These are phyloP conservation scores for Pythium aristosporum DNA, from an alignment of 352 stramenopile genomes.

Conservation along the genomic window DNA sequence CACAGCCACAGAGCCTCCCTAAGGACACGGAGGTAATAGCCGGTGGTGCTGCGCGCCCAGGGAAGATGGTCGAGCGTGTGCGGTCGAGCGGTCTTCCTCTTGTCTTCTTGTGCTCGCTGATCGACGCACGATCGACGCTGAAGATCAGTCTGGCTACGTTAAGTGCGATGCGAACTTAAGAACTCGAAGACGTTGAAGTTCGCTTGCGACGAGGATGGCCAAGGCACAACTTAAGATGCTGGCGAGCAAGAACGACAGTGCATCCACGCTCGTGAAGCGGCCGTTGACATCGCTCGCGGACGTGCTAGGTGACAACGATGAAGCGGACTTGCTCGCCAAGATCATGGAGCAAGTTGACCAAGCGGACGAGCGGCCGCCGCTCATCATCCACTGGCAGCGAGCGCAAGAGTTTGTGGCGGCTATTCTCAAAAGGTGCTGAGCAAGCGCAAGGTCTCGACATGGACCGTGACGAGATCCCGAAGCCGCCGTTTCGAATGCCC, in stretches of 20 bases:
- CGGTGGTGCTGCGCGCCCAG: too few relatives aligned
- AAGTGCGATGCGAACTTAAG: neutral
- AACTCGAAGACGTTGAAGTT: neutral
- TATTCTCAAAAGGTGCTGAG: neutral
- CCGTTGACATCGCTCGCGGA: neutral
- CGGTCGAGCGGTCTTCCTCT: too few relatives aligned
- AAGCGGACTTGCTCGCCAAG: neutral
- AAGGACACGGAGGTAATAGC: neutral
- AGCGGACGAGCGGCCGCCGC: neutral
- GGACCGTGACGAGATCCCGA: neutral
- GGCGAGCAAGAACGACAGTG: neutral
- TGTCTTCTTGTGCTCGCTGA: neutral
- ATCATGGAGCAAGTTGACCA: neutral
- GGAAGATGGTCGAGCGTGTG: neutral
- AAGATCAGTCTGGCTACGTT: neutral
- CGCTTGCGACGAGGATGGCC: neutral
- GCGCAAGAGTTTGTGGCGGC: slow-evolving; percentile 2
- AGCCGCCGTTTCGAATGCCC: neutral
- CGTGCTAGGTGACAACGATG: slow-evolving; percentile 1
- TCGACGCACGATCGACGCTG: neutral
- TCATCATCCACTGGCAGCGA: neutral
- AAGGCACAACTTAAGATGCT: neutral
- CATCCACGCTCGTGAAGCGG: neutral
- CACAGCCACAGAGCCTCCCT: neutral
- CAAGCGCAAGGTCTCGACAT: neutral